A percentile compares a stretch with the other conserved stretches of the same genome.
phyloP scores from a whole-genome alignment of 2,329 filamentous ascomycete genomes.

The Beauveria medogensis region DNA sequence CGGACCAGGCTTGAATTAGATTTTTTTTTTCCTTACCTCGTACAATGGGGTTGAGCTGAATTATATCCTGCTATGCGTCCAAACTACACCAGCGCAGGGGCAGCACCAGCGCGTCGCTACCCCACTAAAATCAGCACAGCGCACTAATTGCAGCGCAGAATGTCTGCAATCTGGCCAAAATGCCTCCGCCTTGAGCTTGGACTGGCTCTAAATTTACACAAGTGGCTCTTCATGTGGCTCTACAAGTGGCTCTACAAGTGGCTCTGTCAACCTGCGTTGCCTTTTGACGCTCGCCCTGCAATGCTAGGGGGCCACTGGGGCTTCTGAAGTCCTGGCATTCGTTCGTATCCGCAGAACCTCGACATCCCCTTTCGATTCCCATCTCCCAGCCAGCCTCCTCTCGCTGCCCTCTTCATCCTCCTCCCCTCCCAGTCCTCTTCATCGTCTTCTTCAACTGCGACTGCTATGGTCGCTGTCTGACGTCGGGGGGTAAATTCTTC shows the following conservation, averaged over 20 bases:
- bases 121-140: constrained; percentile 6
- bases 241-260: not conserved
- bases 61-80: not conserved
- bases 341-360: constrained; percentile 3
- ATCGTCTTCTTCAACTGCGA: constrained; percentile 12
- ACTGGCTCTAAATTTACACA: not conserved
- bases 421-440: not conserved
- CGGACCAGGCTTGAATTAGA: not conserved
- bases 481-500: constrained; percentile 10
- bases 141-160: not conserved
- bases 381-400: not conserved
- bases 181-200: not conserved
- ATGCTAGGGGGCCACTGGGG: constrained; percentile 4
- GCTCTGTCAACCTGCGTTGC: not conserved
- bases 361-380: constrained; percentile 6
- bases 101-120: not conserved
- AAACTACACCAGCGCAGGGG: not conserved
- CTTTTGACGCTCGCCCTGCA: not conserved
- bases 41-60: too few species aligned
- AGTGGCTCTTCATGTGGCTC: too few species aligned
- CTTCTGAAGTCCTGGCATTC: not conserved
- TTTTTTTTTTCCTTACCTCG: not conserved
- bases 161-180: constrained; percentile 10
- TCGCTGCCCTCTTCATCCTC: not conserved
- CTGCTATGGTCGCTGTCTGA: constrained; percentile 13